These are phyloP conservation scores for Boletus hoseneyae DNA, from an alignment of 1,284 basidiomycete species.

Conservation along the genomic window DNA sequence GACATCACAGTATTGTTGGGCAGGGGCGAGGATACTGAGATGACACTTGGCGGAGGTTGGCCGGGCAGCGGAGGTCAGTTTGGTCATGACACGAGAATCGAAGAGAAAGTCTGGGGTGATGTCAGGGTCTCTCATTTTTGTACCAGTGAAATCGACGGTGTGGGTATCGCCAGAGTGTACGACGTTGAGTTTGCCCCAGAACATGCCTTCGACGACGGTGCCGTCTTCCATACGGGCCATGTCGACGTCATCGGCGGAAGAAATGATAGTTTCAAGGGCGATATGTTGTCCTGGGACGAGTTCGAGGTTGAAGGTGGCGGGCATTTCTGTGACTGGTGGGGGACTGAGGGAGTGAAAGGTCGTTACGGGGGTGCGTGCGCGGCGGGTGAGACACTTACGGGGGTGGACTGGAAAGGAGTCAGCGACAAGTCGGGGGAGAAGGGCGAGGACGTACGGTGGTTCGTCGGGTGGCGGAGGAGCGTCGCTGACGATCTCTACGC, in stretches of 20 bases:
- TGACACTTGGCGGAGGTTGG: slow-evolving; percentile 71
- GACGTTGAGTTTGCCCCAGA: slow-evolving; percentile 81
- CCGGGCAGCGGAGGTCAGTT: slow-evolving; percentile 66
- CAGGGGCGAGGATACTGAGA: slow-evolving; percentile 65
- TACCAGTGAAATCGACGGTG: slow-evolving; percentile 75
- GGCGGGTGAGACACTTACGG: slow-evolving; percentile 52
- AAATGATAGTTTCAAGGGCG: slow-evolving; percentile 69
- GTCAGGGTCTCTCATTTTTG: slow-evolving; percentile 57
- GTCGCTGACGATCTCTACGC: slow-evolving; percentile 79
- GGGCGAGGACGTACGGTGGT: slow-evolving; percentile 58
- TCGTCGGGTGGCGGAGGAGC: slow-evolving; percentile 75
- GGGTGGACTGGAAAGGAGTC: slow-evolving; percentile 46
- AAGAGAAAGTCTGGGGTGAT: slow-evolving; percentile 65
- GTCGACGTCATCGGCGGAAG: slow-evolving; percentile 72
- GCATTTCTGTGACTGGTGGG: slow-evolving; percentile 81
- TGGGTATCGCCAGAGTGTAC: slow-evolving; percentile 73
- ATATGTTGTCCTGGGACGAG: slow-evolving; percentile 70
- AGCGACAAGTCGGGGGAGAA: slow-evolving; percentile 10
- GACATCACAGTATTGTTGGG: slow-evolving; percentile 72
- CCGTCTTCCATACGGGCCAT: slow-evolving; percentile 87
- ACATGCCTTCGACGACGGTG: slow-evolving; percentile 73
- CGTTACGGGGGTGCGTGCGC: not conserved
- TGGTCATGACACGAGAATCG: slow-evolving; percentile 69
- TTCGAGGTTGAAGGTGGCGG: slow-evolving; percentile 75
- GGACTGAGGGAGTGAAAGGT: slow-evolving; percentile 45